Conservation (phyloP, 495 filamentous ascomycete genomes). For the Glarea lozoyensis region DNA sequence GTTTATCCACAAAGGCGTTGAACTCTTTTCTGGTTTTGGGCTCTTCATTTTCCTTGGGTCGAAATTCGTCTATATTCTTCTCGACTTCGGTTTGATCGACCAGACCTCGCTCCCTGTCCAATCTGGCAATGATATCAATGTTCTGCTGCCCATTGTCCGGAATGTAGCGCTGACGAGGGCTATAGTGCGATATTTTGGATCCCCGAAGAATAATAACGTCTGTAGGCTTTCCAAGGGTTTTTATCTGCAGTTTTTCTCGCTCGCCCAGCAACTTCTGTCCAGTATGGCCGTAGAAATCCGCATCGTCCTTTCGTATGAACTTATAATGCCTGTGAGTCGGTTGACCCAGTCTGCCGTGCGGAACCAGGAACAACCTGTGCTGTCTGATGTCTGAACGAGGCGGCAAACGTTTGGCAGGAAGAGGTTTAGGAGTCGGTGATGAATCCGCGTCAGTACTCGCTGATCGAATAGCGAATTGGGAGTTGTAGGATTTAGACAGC, state of each 20-base stretch:
- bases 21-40: slow-evolving; percentile 28
- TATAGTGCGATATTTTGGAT: slow-evolving; percentile 16
- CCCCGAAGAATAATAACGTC: slow-evolving; percentile 36
- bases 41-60: slow-evolving; percentile 20
- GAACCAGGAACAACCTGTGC: no score
- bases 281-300: slow-evolving; percentile 9
- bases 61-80: slow-evolving; percentile 34
- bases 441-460: neutral
- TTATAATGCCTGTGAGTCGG: no score
- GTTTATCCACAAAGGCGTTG: slow-evolving; percentile 24
- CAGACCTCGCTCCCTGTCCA: slow-evolving; percentile 22
- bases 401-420: neutral
- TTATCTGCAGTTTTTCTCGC: slow-evolving; percentile 11
- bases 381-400: neutral
- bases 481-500: slow-evolving; percentile 11
- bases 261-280: slow-evolving; percentile 5
- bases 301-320: neutral
- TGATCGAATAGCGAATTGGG: slow-evolving; percentile 10
- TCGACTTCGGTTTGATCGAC: slow-evolving; percentile 23
- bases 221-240: slow-evolving; percentile 28
- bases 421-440: neutral
- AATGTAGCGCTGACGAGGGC: neutral
- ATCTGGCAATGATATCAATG: slow-evolving; percentile 23
- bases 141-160: slow-evolving; percentile 2
- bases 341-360: no score